Base-by-base conservation (phyloP, 140 eudicot species). In the Bidens hawaiensis region DNA sequence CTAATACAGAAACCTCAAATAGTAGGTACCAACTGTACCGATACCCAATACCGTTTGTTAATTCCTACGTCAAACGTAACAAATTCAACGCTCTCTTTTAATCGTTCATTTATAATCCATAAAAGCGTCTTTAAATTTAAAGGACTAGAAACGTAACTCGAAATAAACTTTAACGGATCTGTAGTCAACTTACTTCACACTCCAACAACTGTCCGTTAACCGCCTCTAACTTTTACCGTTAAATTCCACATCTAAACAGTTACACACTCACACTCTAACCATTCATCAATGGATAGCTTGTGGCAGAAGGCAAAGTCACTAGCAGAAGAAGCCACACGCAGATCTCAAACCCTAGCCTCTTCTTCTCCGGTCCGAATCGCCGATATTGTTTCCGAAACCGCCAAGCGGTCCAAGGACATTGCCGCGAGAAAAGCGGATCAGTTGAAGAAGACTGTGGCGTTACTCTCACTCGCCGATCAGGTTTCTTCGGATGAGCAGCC, bases 311-410 rank as follows among this genome's bases (percentile, higher is more conserved):
- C 84, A 1, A 79, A 79, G 68, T 40, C 76, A 30, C 21, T 79
- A 13, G 84, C 84, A 2, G 80, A 79, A 64, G 84, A 79, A 64
- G 84, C 84, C 14, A 53, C 79, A n/a, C 74, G 31, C 70, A 64
- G 80, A 74, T 73, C 83, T 64, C 84, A 79, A 64, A 43, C 79
- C 31, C 63, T 78, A 58, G 41, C 64, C 6, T 61, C 83, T 68
- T 73, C 83, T 68, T 73, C 83, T 16, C 84, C 80, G 27, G 73
- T 68, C 62, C 58, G 59, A 75, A 79, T 79, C 67, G 80, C 84
- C 36, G 84, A 79, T 52, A 74, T 79, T 55, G 80, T 79, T 42
- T 71, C 85, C 18, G 78, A 79, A 31, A 79, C 85, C 49, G 71
- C 81, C 42, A 75, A 75, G 19, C 76, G 76, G 17, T 76, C 85